Conservation (phyloP, 352 stramenopile species). For the Pythium rhizo-oryzae region DNA sequence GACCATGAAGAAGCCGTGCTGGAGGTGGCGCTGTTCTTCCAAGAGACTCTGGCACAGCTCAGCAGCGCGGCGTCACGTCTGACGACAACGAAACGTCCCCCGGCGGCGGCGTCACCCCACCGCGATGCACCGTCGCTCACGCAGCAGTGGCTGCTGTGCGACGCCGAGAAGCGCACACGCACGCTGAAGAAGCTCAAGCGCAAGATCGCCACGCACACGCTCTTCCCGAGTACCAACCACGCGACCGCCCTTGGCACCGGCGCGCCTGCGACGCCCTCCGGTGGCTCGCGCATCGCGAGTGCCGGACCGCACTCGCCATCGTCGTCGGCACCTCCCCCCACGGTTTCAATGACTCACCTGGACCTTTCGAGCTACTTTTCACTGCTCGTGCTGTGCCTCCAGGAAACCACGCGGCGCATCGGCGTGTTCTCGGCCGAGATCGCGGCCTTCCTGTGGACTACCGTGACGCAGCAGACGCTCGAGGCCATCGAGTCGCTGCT, state of each 20-base stretch:
- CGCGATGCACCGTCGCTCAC: conserved; percentile 1
- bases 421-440: conserved; percentile 42
- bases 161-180: conserved; percentile 2
- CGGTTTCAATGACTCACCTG: not conserved
- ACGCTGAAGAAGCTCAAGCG: conserved; percentile 26
- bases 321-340: not conserved
- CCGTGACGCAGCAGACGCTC: conserved; percentile 35
- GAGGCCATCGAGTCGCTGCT: conserved; percentile 11
- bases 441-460: conserved; percentile 34
- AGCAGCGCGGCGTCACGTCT: not conserved
- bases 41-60: conserved; percentile 25
- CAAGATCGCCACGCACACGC: conserved; percentile 9
- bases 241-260: not conserved
- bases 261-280: not conserved
- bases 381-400: conserved; percentile 39
- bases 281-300: not conserved
- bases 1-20: conserved; percentile 46
- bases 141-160: conserved; percentile 23
- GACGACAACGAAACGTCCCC: not conserved
- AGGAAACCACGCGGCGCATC: conserved; percentile 38
- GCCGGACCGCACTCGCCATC: not conserved
- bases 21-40: conserved; percentile 43
- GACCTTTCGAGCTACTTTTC: conserved; percentile 31
- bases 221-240: conserved; percentile 3
- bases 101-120: not conserved